Evolutionary conservation across 768 basidiomycete species (phyloP).

Genomic region (Boletus patriciae): DNA sequence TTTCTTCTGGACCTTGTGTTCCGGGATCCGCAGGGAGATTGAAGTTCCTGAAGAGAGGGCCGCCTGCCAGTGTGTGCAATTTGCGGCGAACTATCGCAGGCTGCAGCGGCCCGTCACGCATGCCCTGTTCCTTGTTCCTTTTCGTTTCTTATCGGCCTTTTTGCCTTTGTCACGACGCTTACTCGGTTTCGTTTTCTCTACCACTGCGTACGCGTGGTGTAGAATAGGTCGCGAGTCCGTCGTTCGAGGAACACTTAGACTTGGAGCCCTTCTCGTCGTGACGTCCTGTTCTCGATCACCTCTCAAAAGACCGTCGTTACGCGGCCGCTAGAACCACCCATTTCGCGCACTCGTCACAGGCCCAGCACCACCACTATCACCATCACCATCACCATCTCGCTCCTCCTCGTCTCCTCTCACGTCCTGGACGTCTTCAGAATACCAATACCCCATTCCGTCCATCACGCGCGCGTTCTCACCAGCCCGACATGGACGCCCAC

Average conservation of each 20-base stretch:
- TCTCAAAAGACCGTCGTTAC: neutral
- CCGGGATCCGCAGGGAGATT: too few relatives aligned
- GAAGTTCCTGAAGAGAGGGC: too few relatives aligned
- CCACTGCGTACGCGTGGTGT: neutral
- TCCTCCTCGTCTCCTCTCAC: neutral
- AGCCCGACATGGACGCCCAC: constrained; percentile 55
- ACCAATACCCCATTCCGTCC: neutral
- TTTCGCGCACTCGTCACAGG: neutral
- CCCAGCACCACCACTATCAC: neutral
- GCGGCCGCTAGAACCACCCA: neutral
- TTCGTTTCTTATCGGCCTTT: neutral
- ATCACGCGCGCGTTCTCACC: neutral
- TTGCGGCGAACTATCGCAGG: too few relatives aligned
- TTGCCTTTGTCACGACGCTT: neutral
- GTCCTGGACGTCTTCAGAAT: too few relatives aligned
- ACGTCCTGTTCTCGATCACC: neutral
- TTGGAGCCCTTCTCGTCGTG: neutral
- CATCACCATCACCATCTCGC: too few relatives aligned
- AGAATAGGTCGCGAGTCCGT: neutral
- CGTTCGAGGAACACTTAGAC: too few relatives aligned
- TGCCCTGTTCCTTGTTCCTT: neutral
- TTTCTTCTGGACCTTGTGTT: too few relatives aligned
- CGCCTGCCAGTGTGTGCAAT: too few relatives aligned
- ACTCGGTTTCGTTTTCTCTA: neutral
- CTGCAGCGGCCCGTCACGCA: neutral